Conservation (phyloP, 352 stramenopile species). For the Pythium aristosporum region DNA sequence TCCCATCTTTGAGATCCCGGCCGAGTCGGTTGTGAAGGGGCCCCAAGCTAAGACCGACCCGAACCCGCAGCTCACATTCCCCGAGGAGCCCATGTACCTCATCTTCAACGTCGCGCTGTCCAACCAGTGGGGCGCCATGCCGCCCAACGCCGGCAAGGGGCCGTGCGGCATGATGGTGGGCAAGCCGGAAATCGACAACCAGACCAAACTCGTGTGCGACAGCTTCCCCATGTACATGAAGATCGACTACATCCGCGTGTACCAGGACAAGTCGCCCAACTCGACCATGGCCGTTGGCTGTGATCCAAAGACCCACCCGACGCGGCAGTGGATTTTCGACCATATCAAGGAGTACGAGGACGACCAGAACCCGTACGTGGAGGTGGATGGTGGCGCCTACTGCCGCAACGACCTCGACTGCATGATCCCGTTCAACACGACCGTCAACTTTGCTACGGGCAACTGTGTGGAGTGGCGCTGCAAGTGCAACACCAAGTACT, state of each 20-base stretch:
- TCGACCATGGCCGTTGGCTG: conserved; percentile 63
- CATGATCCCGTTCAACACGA: conserved; percentile 40
- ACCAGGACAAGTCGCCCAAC: conserved; percentile 43
- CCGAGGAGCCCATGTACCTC: conserved; percentile 94
- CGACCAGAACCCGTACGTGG: conserved; percentile 46
- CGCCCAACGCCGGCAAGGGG: conserved; percentile 55
- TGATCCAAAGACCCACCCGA: conserved; percentile 65
- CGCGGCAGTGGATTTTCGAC: conserved; percentile 69
- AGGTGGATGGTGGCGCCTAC: conserved; percentile 61
- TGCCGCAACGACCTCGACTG: conserved; percentile 61
- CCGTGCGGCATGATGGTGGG: conserved; percentile 47
- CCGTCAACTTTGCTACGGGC: conserved; percentile 51
- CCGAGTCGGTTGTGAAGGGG: conserved; percentile 45
- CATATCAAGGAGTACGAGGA: conserved; percentile 80
- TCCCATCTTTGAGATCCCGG: conserved; percentile 88
- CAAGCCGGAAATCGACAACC: conserved; percentile 43
- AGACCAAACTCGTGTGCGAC: conserved; percentile 45
- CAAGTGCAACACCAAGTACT: conserved; percentile 58
- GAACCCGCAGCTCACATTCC: conserved; percentile 89
- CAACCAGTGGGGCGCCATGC: conserved; percentile 79
- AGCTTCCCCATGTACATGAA: conserved; percentile 70
- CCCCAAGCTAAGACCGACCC: conserved; percentile 45
- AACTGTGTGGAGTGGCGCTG: conserved; percentile 48
- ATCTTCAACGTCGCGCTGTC: conserved; percentile 96
- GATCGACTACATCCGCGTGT: conserved; percentile 80